Percentiles rank a stretch among this genome's conserved stretches.
phyloP scores from a whole-genome alignment of 345 rosid genomes.

The Citrus trifoliata region DNA sequence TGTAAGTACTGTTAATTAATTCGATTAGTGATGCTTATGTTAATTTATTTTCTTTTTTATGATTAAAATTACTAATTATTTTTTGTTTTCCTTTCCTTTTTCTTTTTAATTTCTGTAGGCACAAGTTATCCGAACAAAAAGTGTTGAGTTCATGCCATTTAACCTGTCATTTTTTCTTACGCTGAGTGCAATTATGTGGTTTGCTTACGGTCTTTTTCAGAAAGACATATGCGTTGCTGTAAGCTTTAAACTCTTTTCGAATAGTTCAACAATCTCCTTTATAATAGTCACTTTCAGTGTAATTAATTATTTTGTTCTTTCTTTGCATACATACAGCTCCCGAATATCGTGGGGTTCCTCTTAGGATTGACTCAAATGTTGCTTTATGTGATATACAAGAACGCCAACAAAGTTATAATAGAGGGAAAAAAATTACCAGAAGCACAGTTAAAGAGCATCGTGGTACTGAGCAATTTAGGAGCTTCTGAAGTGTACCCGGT shows the following conservation, averaged over 20 bases:
- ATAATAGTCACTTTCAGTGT: neutral
- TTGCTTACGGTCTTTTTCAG: constrained; percentile 60
- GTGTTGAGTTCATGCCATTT: constrained; percentile 97
- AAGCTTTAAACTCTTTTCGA: constrained; percentile 24
- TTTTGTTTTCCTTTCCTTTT: too few relatives aligned
- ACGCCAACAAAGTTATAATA: constrained; percentile 19
- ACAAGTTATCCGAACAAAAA: constrained; percentile 65
- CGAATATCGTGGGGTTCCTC: constrained; percentile 68
- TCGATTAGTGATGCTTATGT: too few relatives aligned
- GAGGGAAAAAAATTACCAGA: constrained; percentile 28
- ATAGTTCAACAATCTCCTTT: neutral
- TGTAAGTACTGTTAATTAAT: constrained; percentile 30
- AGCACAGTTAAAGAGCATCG: constrained; percentile 23
- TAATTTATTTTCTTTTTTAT: too few relatives aligned
- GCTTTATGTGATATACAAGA: constrained; percentile 52
- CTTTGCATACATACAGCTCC: constrained; percentile 40
- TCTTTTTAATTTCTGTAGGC: constrained; percentile 31
- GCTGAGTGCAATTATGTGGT: constrained; percentile 78
- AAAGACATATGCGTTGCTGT: constrained; percentile 74
- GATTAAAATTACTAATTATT: too few relatives aligned
- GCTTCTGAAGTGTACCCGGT: constrained; percentile 29
- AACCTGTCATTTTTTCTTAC: constrained; percentile 77
- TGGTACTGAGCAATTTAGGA: constrained; percentile 17
- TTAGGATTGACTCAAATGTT: constrained; percentile 75
- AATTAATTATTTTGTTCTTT: neutral